Base-by-base conservation (phyloP, 306 rosid genomes). In the Glycyrrhiza uralensis region DNA sequence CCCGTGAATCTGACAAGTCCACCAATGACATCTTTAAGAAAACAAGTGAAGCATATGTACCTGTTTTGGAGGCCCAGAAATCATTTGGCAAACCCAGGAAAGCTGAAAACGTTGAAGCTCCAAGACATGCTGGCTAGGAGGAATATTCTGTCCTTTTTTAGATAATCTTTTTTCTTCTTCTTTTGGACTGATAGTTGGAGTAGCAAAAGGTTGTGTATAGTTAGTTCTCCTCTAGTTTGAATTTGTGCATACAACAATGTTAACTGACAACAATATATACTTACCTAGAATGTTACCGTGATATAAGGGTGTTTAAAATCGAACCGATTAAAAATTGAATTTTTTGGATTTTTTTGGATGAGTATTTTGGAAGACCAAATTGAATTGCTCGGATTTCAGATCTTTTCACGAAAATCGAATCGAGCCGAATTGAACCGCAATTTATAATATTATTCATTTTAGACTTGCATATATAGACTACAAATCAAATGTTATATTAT, bases 1-100 rank as follows among this genome's bases (percentile, higher is more conserved):
- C 97, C 23, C 87, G 81, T 2, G 90, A 89, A 72, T 19, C 92
- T 5, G 85, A 81, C 30, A 82, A 70, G 75, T 52, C 87, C 4
- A 60, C 79, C 45, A 75, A 45, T 28, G 86, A 84, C 57, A 42
- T 57, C 30, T 52, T 84, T 18, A 90, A 79, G 83, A 85, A 89
- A 66, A 79, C 87, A 32, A 81, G 81, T 44, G 89, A 87, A 80
- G 87, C 95, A 1, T 82, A 76, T 70, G 76, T 89, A 66, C 97
- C 89, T 0, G 76, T 79, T 62, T 72, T 86, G 83, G 96, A 89
- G 11, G 5, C 82, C 35, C 88, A 85, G 72, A 88, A 80, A 92
- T 85, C 91, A 14, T 81, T 88, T 71, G 76, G 74, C 66, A 83
- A 88, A 83, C 49, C 82, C 22, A 87, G 55, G 77, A 92, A 84